Conservation (phyloP, 495 filamentous ascomycete species). For the Cryomyces antarcticus region DNA sequence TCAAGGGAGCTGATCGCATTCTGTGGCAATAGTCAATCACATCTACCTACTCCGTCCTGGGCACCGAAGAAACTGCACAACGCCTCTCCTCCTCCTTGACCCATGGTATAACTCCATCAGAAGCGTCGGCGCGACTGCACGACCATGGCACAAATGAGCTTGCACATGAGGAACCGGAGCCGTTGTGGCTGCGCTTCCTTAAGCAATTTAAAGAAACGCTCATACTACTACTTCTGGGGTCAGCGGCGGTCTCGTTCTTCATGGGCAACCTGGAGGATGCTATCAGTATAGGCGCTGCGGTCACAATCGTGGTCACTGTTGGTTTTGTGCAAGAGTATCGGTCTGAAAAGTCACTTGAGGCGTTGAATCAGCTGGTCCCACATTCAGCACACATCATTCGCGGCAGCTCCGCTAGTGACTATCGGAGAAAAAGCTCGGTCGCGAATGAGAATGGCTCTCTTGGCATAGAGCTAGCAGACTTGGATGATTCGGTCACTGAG, state of each 20-base stretch:
- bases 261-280: slow-evolving; percentile 96
- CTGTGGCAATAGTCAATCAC: slow-evolving; percentile 29
- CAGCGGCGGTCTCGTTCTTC: slow-evolving; percentile 72
- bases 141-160: slow-evolving; percentile 86
- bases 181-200: slow-evolving; percentile 81
- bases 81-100: slow-evolving; percentile 64
- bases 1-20: not conserved
- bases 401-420: slow-evolving; percentile 22
- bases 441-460: slow-evolving; percentile 14
- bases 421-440: slow-evolving; percentile 17
- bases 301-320: slow-evolving; percentile 90
- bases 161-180: slow-evolving; percentile 80
- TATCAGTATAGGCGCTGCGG: slow-evolving; percentile 79
- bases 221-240: slow-evolving; percentile 72
- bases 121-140: slow-evolving; percentile 57
- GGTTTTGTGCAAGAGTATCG: slow-evolving; percentile 96
- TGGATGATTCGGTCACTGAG: slow-evolving; percentile 17
- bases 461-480: slow-evolving; percentile 13
- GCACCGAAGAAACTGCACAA: slow-evolving; percentile 54
- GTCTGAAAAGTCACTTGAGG: slow-evolving; percentile 93
- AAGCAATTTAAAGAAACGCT: slow-evolving; percentile 91
- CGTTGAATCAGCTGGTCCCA: slow-evolving; percentile 78
- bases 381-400: slow-evolving; percentile 86
- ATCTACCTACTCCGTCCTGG: slow-evolving; percentile 40
- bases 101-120: slow-evolving; percentile 58